Evolutionary conservation across 768 basidiomycete species (phyloP), one percentile per base, ranked within the genome.

Genomic region (Amanita polypyramis): DNA sequence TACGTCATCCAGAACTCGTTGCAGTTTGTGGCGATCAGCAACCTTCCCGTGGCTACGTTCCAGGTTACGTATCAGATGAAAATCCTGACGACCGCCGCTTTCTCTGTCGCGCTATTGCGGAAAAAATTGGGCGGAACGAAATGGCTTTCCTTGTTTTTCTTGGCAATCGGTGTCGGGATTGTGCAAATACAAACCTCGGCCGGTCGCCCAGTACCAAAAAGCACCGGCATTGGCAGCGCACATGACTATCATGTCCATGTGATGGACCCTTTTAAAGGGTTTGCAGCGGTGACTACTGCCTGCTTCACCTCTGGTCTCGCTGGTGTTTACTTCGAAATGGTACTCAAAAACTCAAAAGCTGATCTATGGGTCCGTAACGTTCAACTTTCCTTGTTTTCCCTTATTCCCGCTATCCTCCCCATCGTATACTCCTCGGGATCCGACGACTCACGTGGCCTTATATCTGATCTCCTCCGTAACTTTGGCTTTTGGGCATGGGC

Each of bases 11-110:
- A 98, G 65, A 97, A 97, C 63, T 87, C 89, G 33, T 79, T 99
- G 19, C 96, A 98, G 64, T 99, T 95, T 65, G 90, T 96, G 55
- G 96, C 96, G 19, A 85, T 95, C 52, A 79, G 80, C 54, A 98
- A 99, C 65, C 79, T 99, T 50, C 90, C 91, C 33, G 94, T 92
- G 45, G 95, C 96, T 11, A 91, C 95, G 2, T 99, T 97, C 69
- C 95, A 98, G 63, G 92, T 97, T 53, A 89, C 88, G 7, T 95
- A 97, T 63, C 93, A 97, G 66, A 94, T 97, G 93, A 97, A 97
- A 66, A 97, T 97, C 61, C 75, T 97, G 49, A 97, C 93, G 42
- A 97, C 93, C 12, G 94, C 92, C 17, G 90, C 85, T 43, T 94
- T 94, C 63, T 90, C 88, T 37, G 91, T 95, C 47, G 65, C 78